These are phyloP conservation scores for Chaetomium tenue DNA, from an alignment of 495 filamentous ascomycete species.

Conservation along the genomic window DNA sequence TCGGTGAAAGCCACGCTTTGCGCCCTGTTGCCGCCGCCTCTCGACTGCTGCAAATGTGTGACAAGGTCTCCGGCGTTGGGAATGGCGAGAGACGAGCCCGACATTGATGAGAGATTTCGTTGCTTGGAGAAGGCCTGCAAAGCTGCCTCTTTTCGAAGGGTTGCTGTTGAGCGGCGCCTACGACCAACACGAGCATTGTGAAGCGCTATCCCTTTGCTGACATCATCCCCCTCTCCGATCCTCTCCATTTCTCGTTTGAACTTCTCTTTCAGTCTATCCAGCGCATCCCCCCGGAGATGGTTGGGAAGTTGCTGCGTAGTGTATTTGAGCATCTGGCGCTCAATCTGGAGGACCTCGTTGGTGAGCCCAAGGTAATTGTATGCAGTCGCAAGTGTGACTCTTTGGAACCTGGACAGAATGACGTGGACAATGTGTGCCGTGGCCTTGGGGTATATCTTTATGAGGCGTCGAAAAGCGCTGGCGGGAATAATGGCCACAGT, in stretches of 20 bases:
- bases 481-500: slow-evolving; percentile 98
- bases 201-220: slow-evolving; percentile 89
- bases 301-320: slow-evolving; percentile 91
- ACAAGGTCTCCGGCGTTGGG: slow-evolving; percentile 77
- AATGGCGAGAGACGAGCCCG: slow-evolving; percentile 38
- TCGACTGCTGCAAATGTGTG: slow-evolving; percentile 72
- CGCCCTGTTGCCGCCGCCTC: slow-evolving; percentile 38
- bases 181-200: slow-evolving; percentile 71
- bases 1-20: slow-evolving; percentile 18
- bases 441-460: slow-evolving; percentile 91
- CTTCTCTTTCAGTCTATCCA: slow-evolving; percentile 89
- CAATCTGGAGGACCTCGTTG: slow-evolving; percentile 84
- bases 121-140: slow-evolving; percentile 59
- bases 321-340: slow-evolving; percentile 87
- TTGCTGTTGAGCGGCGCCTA: slow-evolving; percentile 68
- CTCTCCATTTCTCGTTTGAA: slow-evolving; percentile 84
- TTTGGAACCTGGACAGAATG: slow-evolving; percentile 87
- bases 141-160: slow-evolving; percentile 77
- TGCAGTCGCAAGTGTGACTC: slow-evolving; percentile 90
- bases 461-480: slow-evolving; percentile 88
- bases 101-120: slow-evolving; percentile 37
- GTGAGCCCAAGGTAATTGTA: slow-evolving; percentile 91
- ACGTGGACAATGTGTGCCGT: slow-evolving; percentile 98
- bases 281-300: slow-evolving; percentile 77
- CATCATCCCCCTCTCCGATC: slow-evolving; percentile 80